phyloP scores from a whole-genome alignment of 2,329 filamentous ascomycete genomes.

The Pseudocercospora vitis region DNA sequence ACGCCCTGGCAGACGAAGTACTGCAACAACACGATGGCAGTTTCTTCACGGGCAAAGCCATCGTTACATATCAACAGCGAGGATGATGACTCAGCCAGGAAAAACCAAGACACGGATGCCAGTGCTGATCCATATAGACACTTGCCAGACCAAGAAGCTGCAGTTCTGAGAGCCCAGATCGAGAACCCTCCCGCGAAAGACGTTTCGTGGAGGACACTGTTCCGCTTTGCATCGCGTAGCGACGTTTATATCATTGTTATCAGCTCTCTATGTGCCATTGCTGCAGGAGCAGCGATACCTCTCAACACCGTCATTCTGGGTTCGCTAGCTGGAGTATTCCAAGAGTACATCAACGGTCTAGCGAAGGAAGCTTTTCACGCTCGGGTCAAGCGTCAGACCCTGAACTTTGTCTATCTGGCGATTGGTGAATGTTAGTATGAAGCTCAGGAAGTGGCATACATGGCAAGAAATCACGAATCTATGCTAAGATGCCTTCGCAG shows the following conservation, averaged over 20 bases:
- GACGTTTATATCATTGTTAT: conserved; percentile 41
- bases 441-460: not conserved
- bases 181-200: not conserved
- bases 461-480: not conserved
- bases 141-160: conserved; percentile 14
- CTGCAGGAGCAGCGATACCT: conserved; percentile 29
- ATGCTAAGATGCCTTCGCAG: conserved; percentile 3
- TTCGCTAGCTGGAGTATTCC: conserved; percentile 28
- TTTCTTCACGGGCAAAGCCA: not conserved
- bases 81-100: not conserved
- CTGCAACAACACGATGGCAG: not conserved
- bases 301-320: conserved; percentile 62
- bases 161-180: conserved; percentile 10
- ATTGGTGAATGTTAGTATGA: conserved; percentile 62
- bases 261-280: conserved; percentile 33
- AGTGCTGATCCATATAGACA: conserved; percentile 4
- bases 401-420: conserved; percentile 81
- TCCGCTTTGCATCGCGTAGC: conserved; percentile 14
- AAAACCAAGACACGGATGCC: not conserved
- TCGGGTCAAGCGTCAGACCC: conserved; percentile 61
- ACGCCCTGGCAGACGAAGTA: not conserved
- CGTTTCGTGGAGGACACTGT: conserved; percentile 12
- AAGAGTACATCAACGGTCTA: conserved; percentile 34
- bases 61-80: not conserved
- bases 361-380: conserved; percentile 57